Evolutionary conservation across 2,329 filamentous ascomycete species (phyloP), one percentile per base, ranked within the genome.

Genomic region (Fusarium sp.): DNA sequence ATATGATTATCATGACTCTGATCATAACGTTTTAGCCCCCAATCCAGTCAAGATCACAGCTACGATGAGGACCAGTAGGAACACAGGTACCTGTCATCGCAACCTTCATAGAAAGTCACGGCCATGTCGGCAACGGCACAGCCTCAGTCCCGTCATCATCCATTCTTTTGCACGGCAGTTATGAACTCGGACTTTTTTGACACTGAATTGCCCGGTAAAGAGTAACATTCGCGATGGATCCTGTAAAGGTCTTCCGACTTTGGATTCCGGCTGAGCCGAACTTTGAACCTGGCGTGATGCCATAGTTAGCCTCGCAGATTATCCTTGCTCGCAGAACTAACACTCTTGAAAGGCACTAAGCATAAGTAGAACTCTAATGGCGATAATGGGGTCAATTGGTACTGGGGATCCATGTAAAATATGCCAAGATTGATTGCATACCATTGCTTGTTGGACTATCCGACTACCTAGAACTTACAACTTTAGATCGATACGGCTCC

Each of bases 261-360:
- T 34, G 21, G 20, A 23, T 65, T 42, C 62, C 60, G 62, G 50
- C 42, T 60, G 46, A 65, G 62, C 62, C 62, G 62, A 65, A 41
- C 21, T 10, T 51, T 9, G 9, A 18, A 18, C 23, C 20, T 20
- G 21, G 27, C 9, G 32, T 32, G 40, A 41, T 18, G 5, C 23
- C 16, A 42, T 13, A 42, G 18, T 12, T 43, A 43, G 21, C 14
- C 16, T 23, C 10, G 23, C 47, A 16, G 21, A 5, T 10, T n/a
- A 62, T 21, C 42, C 28, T 20, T 30, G 55, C 23, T 8, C 14
- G 11, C 4, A 16, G 37, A 20, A 8, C n/a, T 28, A 25, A 37
- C 41, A 2, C 23, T n/a, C n/a, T 20, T 37, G 11, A 23, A 4
- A 37, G 21, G 32, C 11, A 37, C 34, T 12, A 37, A 37, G 34